A percentile compares a stretch with the other conserved stretches of the same genome.
Conservation (phyloP, 345 rosid species). For the Eucalyptus rudis region DNA sequence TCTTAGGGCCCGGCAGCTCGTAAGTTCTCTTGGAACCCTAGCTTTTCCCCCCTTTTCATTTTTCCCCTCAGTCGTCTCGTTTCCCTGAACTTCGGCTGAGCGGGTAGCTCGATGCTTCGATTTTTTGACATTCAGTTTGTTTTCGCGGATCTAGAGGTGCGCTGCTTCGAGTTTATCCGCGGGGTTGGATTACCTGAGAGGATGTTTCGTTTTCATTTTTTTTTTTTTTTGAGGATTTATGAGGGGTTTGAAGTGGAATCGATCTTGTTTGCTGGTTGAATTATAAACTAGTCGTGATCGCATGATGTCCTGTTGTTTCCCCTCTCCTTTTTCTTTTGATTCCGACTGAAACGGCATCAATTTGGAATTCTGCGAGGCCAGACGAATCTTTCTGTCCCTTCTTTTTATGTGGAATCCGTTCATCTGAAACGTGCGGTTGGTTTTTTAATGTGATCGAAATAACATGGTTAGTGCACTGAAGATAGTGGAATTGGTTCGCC, state of each 20-base stretch:
- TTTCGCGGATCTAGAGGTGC: background rate
- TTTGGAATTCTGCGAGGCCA: background rate
- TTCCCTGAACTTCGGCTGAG: background rate
- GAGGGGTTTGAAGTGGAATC: background rate
- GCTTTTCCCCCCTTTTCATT: background rate
- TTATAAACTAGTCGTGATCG: background rate
- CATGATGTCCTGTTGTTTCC: background rate
- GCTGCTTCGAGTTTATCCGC: background rate
- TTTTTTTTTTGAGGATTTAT: background rate
- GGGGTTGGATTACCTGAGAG: background rate
- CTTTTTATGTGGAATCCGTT: background rate
- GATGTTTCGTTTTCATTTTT: background rate
- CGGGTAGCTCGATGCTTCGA: background rate
- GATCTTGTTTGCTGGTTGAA: background rate
- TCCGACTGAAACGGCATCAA: background rate
- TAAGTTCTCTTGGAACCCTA: background rate
- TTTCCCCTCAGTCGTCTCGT: background rate
- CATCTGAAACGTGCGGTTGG: background rate
- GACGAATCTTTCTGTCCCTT: background rate
- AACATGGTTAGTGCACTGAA: background rate
- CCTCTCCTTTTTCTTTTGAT: background rate
- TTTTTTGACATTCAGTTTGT: background rate
- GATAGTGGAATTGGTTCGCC: background rate
- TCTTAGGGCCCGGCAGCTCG: conserved; percentile 48
- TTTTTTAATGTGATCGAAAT: background rate